Base-by-base conservation (phyloP, 306 rosid species). In the Cucurbita pepo region DNA sequence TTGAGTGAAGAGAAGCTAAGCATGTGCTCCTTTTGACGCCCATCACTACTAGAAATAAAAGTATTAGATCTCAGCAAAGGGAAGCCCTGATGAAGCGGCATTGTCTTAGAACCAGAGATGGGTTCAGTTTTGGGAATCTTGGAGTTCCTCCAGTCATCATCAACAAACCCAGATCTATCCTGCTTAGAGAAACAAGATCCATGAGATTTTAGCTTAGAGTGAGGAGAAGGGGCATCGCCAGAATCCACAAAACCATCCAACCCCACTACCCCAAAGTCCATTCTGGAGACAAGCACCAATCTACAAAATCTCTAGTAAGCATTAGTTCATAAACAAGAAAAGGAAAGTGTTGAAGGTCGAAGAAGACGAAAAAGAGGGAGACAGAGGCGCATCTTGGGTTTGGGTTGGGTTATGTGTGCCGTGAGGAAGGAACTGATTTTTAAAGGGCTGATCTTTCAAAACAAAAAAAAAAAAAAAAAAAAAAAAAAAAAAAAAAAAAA, bases 1-100 rank as follows among this genome's bases (percentile, higher is more conserved):
- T 79, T 80, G 55, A 21, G 41, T 36, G 82, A 69, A 69, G 89
- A 79, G 82, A 85, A 85, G 82, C 86, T 82, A n/a, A 82, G 86
- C 89, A 80, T 80, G 37, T 78, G 89, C 75, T 78, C 89, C 63
- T 78, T 80, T 40, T 70, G 81, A 18, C 77, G 71, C 12, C 76
- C 82, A 52, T 52, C 74, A 41, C 45, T 38, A 4, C 45, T 38
- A 4, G 55, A 53, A 19, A 73, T 57, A 19, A 67, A 19, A 71
- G 75, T 14, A 75, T 55, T 78, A 77, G 88, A 85, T 85, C 88
- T 78, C 77, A 79, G 53, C 59, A 79, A 67, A 45, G 88, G 78
- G 55, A 73, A 63, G 21, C 75, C 80, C 18, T 78, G 82, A 64
- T 76, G 76, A n/a, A 84, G 77, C 44, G 81, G 66, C 83, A 81